Evolutionary conservation across 2,329 filamentous ascomycete genomes (phyloP).

Genomic region (Fusarium nematophilum): DNA sequence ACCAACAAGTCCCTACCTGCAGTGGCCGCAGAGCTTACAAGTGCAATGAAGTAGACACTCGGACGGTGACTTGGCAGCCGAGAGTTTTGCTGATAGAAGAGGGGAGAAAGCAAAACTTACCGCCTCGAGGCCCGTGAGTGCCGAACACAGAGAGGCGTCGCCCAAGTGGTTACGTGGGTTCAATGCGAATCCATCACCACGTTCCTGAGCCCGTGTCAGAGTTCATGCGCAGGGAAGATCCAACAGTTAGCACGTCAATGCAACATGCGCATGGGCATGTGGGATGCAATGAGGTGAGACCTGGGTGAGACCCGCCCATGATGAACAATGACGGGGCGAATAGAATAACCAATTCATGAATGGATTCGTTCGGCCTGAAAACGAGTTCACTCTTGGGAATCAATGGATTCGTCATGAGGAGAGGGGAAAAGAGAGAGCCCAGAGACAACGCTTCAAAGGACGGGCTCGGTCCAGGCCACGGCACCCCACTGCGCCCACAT

Average conservation of each 20-base stretch:
- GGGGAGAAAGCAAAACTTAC: too few species aligned
- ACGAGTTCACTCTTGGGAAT: not conserved
- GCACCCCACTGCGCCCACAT: constrained; percentile 22
- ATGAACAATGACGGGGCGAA: constrained; percentile 12
- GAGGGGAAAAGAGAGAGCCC: not conserved
- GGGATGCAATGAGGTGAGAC: not conserved
- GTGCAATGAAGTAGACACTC: too few species aligned
- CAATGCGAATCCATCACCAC: constrained; percentile 4
- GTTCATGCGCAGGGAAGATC: constrained; percentile 2
- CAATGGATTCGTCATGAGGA: constrained; percentile 1
- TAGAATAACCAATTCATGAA: not conserved
- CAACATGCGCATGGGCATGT: constrained; percentile 5
- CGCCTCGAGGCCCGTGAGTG: too few species aligned
- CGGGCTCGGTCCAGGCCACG: constrained; percentile 32
- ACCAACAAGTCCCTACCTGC: too few species aligned
- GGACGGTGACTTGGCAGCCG: constrained; percentile 21
- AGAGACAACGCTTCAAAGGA: not conserved
- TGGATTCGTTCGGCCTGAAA: constrained; percentile 15
- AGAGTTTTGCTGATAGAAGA: constrained; percentile 26
- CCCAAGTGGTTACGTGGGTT: not conserved
- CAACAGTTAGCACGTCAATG: not conserved
- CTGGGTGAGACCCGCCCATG: constrained; percentile 3
- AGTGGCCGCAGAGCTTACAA: not conserved
- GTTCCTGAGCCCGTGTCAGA: not conserved
- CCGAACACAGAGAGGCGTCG: too few species aligned